Evolutionary conservation across 371 early-diverging fungal genomes (phyloP), one percentile per base, ranked within the genome.

Genomic region (Fennellomyces sp.): DNA sequence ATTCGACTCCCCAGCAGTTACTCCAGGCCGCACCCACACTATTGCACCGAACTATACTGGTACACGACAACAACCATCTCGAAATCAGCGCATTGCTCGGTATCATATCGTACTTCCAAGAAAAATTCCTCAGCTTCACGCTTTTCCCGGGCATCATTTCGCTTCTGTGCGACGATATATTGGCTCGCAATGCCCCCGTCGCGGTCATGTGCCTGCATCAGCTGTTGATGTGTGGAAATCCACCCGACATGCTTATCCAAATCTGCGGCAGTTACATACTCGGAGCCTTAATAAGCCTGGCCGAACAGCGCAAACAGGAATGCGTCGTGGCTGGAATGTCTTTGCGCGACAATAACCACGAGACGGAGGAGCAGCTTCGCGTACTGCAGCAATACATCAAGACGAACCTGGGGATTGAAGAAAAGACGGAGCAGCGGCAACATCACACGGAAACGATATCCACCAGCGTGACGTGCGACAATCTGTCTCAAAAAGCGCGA

Each of bases 401-500:
- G 25, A 58, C 50, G 6, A 63, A 56, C 15, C 57, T 68, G 4
- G 48, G 61, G 10, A 61, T 66, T n/a, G 64, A 64, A 19, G 66
- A 68, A 48, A 47, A 50, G 19, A 47, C 45, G 25, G 31, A 60
- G 1, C 61, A 55, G 38, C 39, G 30, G 49, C 61, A 54, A 11
- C 55, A 61, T 42, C 60, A 60, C 30, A 61, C 61, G 7, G 78
- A 78, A 29, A 75, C 72, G 0, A 64, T 75, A 1, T 60, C 76
- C 0, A 72, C 70, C 1, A 66, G 63, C 8, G 67, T 75, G 0
- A 73, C 69, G 0, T 68, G 72, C 4, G 55, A 52, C 12, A 74
- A 72, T 13, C 48, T 81, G 13, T 75, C 78, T 53, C 57, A 61
- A 27, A 77, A 77, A 52, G 58, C 81, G 6, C 62, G 60, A 23